Base-by-base conservation (phyloP, 306 rosid species). In the Casuarina equisetifolia region DNA sequence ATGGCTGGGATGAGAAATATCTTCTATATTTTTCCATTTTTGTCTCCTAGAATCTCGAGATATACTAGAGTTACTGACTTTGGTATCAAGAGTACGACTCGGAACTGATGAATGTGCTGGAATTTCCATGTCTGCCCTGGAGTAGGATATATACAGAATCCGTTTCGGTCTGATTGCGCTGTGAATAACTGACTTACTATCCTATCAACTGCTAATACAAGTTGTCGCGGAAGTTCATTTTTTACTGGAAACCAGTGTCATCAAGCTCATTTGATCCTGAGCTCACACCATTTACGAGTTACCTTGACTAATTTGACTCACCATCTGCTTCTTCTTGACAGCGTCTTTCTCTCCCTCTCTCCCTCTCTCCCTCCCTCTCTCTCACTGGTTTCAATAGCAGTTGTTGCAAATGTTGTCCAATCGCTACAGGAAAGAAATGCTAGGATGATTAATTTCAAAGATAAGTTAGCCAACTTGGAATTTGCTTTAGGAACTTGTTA, bases 81-180 rank as follows among this genome's bases (percentile, higher is more conserved):
- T 62, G 69, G 9, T 1, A 5, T 12, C 44, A 35, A 32, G 35
- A 62, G 40, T 36, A 62, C 16, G 19, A 36, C 13, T 59, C 9
- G 36, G 42, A 38, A 32, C 43, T 35, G 13, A 35, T 3, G 7
- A 36, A 36, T 62, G 36, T 62, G 12, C 42, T 11, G 16, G 5
- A 38, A 39, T 63, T 63, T 38, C 46, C 44, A 63, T 38, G 42
- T 63, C 69, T 63, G 69, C 36, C 69, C 69, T 38, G 36, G 46
- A 38, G 45, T 38, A 3, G 46, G 20, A 38, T 38, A 6, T 63
- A 5, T 62, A 13, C 3, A 55, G 46, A 54, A 17, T 13, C 10
- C 43, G 4, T 12, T 59, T 38, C 3, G 12, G 15, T 9, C 69
- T 4, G 3, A 36, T 63, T 7, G 38, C 15, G 69, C 69, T 38